A percentile compares a stretch with the other conserved stretches of the same genome.
Conservation (phyloP, 345 rosid species). For the Syzygium jambos region DNA sequence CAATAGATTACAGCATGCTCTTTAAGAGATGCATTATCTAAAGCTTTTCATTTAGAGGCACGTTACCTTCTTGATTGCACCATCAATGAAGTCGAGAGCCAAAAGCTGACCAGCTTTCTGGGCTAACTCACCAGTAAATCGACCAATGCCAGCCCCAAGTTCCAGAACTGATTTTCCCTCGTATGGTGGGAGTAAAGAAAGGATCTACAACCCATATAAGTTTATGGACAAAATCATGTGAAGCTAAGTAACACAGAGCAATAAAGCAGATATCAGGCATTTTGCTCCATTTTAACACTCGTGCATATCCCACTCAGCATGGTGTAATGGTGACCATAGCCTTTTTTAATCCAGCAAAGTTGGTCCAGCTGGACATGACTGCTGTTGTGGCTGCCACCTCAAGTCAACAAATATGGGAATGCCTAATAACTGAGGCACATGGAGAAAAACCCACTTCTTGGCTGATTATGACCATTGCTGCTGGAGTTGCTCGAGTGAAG, state of each 20-base stretch:
- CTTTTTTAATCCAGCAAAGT: neutral
- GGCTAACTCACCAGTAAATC: conserved; percentile 86
- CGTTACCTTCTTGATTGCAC: conserved; percentile 70
- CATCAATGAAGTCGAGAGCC: conserved; percentile 88
- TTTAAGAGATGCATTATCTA: neutral
- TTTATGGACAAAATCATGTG: neutral
- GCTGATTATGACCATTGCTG: neutral
- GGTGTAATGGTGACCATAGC: neutral
- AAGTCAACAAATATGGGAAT: neutral
- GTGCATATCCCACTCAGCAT: neutral
- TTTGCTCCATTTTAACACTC: neutral
- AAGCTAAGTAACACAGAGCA: neutral
- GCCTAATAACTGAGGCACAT: neutral
- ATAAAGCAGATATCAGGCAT: neutral
- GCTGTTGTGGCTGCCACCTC: neutral
- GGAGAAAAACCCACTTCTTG: neutral
- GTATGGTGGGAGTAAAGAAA: conserved; percentile 67
- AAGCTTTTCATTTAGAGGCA: neutral
- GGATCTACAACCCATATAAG: conserved; percentile 35
- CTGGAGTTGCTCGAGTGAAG: neutral
- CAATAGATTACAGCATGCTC: neutral
- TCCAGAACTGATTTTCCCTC: conserved; percentile 75
- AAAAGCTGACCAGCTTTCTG: conserved; percentile 60
- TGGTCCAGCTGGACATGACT: neutral
- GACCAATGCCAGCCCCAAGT: conserved; percentile 95